Conservation (phyloP, 352 stramenopile species). For the Globisporangium rhizosaccharum region DNA sequence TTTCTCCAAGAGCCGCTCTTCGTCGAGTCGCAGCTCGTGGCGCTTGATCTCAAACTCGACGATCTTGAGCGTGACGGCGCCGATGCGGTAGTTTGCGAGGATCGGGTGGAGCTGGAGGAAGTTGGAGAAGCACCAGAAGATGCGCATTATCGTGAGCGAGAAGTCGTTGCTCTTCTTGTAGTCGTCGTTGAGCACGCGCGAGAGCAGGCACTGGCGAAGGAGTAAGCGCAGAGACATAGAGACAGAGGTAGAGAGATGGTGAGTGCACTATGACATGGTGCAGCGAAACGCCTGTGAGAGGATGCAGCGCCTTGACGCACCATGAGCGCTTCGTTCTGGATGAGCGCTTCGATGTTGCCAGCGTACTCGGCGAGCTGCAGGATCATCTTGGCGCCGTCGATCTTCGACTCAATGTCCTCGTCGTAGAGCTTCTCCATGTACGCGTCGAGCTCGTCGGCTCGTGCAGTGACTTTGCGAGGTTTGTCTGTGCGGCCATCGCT, state of each 20-base stretch:
- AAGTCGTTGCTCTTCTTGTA: constrained; percentile 94
- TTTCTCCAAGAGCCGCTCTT: constrained; percentile 51
- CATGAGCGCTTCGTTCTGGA: constrained; percentile 94
- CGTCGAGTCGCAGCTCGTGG: constrained; percentile 68
- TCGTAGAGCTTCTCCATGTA: constrained; percentile 95
- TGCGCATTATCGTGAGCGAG: constrained; percentile 91
- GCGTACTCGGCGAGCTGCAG: constrained; percentile 87
- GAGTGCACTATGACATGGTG: neutral
- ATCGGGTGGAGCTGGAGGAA: constrained; percentile 92
- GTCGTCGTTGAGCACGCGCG: constrained; percentile 92
- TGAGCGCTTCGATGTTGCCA: constrained; percentile 88
- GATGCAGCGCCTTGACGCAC: constrained; percentile 20
- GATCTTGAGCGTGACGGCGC: constrained; percentile 91
- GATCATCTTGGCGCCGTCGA: constrained; percentile 89
- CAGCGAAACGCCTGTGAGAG: neutral
- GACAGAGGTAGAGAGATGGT: neutral
- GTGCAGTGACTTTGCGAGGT: constrained; percentile 46
- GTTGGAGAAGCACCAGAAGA: constrained; percentile 95
- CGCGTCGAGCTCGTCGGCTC: constrained; percentile 82
- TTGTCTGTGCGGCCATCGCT: constrained; percentile 22
- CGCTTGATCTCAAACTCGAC: constrained; percentile 93
- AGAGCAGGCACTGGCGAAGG: constrained; percentile 70
- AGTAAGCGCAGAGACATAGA: neutral
- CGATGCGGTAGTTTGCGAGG: constrained; percentile 92
- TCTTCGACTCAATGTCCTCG: constrained; percentile 79